Conservation (phyloP, 495 filamentous ascomycete genomes). For the Copromyces sp. region DNA sequence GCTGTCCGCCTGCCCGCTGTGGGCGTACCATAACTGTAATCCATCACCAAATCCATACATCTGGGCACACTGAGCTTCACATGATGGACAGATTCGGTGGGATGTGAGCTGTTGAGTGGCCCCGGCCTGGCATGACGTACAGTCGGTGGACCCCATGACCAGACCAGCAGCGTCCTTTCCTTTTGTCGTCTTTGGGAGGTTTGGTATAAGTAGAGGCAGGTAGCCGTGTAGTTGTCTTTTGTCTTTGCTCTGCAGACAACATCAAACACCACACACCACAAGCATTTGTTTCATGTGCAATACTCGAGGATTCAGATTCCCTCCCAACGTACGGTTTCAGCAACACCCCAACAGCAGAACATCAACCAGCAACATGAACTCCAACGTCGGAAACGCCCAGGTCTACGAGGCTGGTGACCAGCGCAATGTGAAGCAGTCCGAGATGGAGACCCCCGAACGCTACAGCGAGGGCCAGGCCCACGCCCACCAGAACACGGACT, state of each 20-base stretch:
- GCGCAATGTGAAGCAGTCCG: conserved; percentile 50
- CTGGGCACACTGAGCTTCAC: neutral
- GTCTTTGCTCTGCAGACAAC: neutral
- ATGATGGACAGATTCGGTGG: neutral
- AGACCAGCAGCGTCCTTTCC: neutral
- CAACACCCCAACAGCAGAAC: neutral
- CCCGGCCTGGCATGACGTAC: neutral
- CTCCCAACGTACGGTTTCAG: neutral
- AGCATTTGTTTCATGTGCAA: neutral
- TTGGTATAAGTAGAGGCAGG: neutral
- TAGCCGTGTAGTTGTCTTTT: neutral
- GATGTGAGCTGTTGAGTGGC: neutral
- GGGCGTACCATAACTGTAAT: neutral
- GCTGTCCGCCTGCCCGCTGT: neutral
- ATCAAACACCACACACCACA: neutral
- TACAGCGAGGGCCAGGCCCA: conserved; percentile 58
- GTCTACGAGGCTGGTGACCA: conserved; percentile 55
- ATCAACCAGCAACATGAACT: conserved; percentile 8
- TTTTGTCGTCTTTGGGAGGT: neutral
- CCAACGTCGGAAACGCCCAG: conserved; percentile 30
- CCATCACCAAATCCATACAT: neutral
- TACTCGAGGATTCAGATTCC: neutral
- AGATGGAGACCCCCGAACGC: conserved; percentile 36
- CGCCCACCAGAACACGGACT: conserved; percentile 60
- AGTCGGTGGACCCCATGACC: neutral